Percentiles rank a stretch among this genome's conserved stretches.
Conservation (phyloP, 805 yeast species). For the Maudiozyma serrabonitensis region DNA sequence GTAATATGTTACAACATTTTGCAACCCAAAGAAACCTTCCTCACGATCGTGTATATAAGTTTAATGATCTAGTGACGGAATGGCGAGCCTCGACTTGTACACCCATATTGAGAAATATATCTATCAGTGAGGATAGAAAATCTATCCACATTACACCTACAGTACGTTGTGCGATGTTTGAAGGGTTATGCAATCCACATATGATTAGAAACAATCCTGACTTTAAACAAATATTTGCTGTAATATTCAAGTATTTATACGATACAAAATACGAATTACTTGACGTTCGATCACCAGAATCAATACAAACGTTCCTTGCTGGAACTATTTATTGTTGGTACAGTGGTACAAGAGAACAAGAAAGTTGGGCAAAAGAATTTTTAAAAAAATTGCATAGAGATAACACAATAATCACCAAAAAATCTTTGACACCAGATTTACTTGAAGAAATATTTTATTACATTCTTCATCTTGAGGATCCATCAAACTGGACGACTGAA, state of each 20-base stretch:
- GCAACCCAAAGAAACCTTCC: constrained; percentile 39
- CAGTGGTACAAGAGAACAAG: constrained; percentile 41
- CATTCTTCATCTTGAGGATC: constrained; percentile 44
- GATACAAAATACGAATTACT: constrained; percentile 24
- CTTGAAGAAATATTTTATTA: constrained; percentile 49
- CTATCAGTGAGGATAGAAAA: constrained; percentile 15
- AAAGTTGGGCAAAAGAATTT: constrained; percentile 38
- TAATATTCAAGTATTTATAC: constrained; percentile 27
- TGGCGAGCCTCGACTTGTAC: constrained; percentile 28
- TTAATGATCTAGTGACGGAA: constrained; percentile 27
- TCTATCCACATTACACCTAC: constrained; percentile 15
- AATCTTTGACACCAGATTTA: constrained; percentile 31
- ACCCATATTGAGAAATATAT: constrained; percentile 17
- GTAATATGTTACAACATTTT: constrained; percentile 43
- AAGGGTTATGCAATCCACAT: constrained; percentile 45
- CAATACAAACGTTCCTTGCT: constrained; percentile 30
- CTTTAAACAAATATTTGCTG: constrained; percentile 32
- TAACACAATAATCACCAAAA: constrained; percentile 5
- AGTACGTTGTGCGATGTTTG: constrained; percentile 30
- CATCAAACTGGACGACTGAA: constrained; percentile 34
- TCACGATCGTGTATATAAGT: constrained; percentile 33
- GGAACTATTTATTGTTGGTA: constrained; percentile 47
- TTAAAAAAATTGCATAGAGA: constrained; percentile 17
- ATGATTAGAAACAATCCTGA: constrained; percentile 34
- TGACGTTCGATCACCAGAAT: constrained; percentile 7